Percentiles rank a stretch among this genome's conserved stretches.
These are phyloP conservation scores for Zea mays DNA, from an alignment of 176 grass and related monocot genomes.

Conservation along the genomic window DNA sequence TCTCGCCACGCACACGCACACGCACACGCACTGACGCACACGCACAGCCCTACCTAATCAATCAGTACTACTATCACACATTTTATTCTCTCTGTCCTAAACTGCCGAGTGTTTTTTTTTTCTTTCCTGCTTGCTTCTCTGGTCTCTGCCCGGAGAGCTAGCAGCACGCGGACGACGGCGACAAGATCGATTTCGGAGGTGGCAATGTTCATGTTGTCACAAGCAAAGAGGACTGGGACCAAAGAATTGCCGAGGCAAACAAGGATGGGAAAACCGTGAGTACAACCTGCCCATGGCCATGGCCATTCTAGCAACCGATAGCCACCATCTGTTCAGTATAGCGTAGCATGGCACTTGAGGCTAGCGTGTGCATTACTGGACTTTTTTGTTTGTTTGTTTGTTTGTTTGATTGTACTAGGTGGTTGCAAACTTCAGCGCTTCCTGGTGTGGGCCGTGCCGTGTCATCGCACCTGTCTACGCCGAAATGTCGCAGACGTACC, in stretches of 20 bases:
- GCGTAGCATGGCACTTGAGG: neutral
- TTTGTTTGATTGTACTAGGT: slow-evolving; percentile 23
- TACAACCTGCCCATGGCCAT: neutral
- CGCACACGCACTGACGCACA: no score
- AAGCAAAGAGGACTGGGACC: slow-evolving; percentile 83
- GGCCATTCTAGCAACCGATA: neutral
- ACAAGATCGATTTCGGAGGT: slow-evolving; percentile 71
- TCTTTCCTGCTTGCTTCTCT: slow-evolving; percentile 1
- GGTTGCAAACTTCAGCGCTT: slow-evolving; percentile 76
- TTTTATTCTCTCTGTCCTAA: neutral
- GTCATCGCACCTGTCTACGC: slow-evolving; percentile 60
- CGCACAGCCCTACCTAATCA: neutral
- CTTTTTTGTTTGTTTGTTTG: no score
- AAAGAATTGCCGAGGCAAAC: slow-evolving; percentile 77
- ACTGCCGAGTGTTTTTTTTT: neutral
- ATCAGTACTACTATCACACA: neutral
- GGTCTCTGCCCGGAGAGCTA: slow-evolving; percentile 22
- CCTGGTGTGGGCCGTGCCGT: slow-evolving; percentile 75
- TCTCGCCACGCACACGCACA: no score
- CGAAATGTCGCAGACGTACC: slow-evolving; percentile 71
- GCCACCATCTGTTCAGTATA: neutral
- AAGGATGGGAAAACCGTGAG: slow-evolving; percentile 86
- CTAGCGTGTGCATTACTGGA: neutral
- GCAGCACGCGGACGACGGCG: slow-evolving; percentile 46
- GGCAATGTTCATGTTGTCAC: slow-evolving; percentile 78